These are phyloP conservation scores for Tylopilus sp. DNA, from an alignment of 768 basidiomycete genomes.

Conservation along the genomic window DNA sequence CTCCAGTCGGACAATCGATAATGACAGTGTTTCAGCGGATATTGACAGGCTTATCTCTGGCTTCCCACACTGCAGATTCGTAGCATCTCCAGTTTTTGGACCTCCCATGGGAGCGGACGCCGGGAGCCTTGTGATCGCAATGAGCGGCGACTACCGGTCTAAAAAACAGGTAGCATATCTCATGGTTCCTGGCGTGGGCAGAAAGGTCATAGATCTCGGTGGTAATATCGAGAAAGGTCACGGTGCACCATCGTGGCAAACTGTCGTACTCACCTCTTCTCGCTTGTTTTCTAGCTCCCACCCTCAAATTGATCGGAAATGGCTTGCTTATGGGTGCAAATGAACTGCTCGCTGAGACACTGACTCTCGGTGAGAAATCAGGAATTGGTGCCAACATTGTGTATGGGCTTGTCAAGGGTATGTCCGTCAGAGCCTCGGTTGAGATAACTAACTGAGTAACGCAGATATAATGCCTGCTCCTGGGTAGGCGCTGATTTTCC, in stretches of 20 bases:
- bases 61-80: slow-evolving; percentile 56
- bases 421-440: not conserved
- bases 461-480: slow-evolving; percentile 70
- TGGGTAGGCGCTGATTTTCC: slow-evolving; percentile 33
- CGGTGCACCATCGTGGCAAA: not conserved
- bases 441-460: slow-evolving; percentile 14
- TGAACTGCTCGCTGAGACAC: slow-evolving; percentile 78
- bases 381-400: slow-evolving; percentile 69
- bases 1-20: not conserved
- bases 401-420: slow-evolving; percentile 56
- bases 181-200: slow-evolving; percentile 75
- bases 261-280: not conserved
- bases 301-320: slow-evolving; percentile 79
- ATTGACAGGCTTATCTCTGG: slow-evolving; percentile 65
- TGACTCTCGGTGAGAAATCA: slow-evolving; percentile 80
- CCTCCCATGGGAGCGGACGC: slow-evolving; percentile 63
- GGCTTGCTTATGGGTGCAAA: slow-evolving; percentile 72
- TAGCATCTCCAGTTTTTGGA: slow-evolving; percentile 79
- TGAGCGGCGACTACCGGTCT: slow-evolving; percentile 78
- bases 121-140: slow-evolving; percentile 64
- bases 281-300: slow-evolving; percentile 43
- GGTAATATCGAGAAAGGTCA: slow-evolving; percentile 80
- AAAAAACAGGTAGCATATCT: slow-evolving; percentile 78
- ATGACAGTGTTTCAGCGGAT: slow-evolving; percentile 43
- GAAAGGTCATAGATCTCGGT: slow-evolving; percentile 78